Percentiles rank a stretch among this genome's conserved stretches.
phyloP scores from a whole-genome alignment of 1,139 yeast species.

The Blastobotrys niveus region DNA sequence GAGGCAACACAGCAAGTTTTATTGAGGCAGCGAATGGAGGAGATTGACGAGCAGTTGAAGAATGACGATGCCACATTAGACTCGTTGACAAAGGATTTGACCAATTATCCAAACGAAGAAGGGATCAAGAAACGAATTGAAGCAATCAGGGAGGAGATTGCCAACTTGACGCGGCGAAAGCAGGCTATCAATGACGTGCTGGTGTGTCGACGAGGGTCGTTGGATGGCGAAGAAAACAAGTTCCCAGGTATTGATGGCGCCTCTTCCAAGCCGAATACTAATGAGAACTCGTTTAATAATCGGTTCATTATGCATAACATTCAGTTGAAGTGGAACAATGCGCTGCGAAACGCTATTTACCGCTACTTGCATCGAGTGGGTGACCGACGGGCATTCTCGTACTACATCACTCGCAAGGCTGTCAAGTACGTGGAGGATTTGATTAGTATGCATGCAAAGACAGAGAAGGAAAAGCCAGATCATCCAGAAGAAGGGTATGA shows the following conservation, averaged over 20 bases:
- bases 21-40: constrained; percentile 30
- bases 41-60: constrained; percentile 44
- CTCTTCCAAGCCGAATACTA: constrained; percentile 18
- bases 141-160: constrained; percentile 34
- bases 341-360: constrained; percentile 54
- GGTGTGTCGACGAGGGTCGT: constrained; percentile 15
- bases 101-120: constrained; percentile 24
- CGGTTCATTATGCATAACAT: constrained; percentile 74
- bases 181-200: constrained; percentile 21
- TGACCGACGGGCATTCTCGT: constrained; percentile 51
- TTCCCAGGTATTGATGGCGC: constrained; percentile 24
- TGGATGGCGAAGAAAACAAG: constrained; percentile 10
- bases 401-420: constrained; percentile 66
- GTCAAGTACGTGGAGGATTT: constrained; percentile 59
- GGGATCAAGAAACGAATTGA: constrained; percentile 26
- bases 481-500: too few relatives aligned
- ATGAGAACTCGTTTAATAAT: constrained; percentile 48
- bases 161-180: constrained; percentile 34
- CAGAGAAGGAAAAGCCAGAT: too few relatives aligned
- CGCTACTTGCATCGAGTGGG: constrained; percentile 58
- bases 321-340: constrained; percentile 73
- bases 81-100: constrained; percentile 29
- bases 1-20: constrained; percentile 31
- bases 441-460: constrained; percentile 25
- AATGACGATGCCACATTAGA: constrained; percentile 36